Evolutionary conservation across 1,284 basidiomycete genomes (phyloP), one percentile per base, ranked within the genome.

Genomic region (Fistulinella cinereoalba): DNA sequence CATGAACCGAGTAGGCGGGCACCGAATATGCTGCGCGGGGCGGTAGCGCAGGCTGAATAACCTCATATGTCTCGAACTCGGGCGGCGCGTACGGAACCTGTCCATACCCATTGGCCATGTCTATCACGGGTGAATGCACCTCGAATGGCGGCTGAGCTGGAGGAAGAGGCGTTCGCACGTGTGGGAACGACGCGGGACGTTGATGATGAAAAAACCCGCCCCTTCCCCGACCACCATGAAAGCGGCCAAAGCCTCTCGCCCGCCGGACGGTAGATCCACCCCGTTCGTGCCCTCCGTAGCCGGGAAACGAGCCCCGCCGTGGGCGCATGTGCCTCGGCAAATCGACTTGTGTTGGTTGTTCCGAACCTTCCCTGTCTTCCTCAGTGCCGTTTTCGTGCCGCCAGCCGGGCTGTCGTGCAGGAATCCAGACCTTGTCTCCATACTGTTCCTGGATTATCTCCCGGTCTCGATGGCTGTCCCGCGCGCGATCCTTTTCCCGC

Each of bases 1-100:
- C 67, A 57, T 92, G 88, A 18, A 88, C 65, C 1, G 79, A 74
- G 68, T 81, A 83, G 2, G 85, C 76, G 34, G 81, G 59, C 0
- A 85, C 70, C 0, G 86, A 83, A 18, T 83, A 61, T 1, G 75
- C 73, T n/a, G 59, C 56, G 15, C 8, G 47, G 3, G 40, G 39
- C 25, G 46, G 48, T 13, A 37, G 16, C 7, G 4, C 59, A 4
- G 73, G 70, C 21, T 74, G 61, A 28, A 62, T 38, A 22, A 59
- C 42, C 31, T 67, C 55, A 32, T 65, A 53, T n/a, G 51, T 43
- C 33, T 53, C 56, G 33, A 38, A 47, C 28, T 68, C 62, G 6
- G 59, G 55, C 0, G 46, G 52, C 18, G 37, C 38, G 23, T 65
- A 65, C 2, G 46, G 41, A 29, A 43, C 39, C 3, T 59, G 56